A percentile compares a stretch with the other conserved stretches of the same genome.
These are phyloP conservation scores for Colletotrichum noveboracense DNA, from an alignment of 2,329 filamentous ascomycete species.

Conservation along the genomic window DNA sequence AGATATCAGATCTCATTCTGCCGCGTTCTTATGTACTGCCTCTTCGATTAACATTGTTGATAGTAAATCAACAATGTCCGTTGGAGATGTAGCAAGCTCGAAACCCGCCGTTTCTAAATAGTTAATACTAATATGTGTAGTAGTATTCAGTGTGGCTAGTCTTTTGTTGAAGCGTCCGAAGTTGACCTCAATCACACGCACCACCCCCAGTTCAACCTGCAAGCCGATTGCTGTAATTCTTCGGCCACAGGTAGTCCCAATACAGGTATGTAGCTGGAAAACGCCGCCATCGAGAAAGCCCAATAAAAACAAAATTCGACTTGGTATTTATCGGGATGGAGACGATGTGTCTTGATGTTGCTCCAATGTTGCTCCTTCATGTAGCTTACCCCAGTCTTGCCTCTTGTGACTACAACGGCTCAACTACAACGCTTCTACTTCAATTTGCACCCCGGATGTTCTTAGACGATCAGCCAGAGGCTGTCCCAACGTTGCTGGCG, in stretches of 20 bases:
- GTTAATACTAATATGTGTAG: no score
- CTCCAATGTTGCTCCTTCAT: not conserved
- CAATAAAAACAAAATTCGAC: not conserved
- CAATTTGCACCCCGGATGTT: not conserved
- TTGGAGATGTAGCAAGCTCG: no score
- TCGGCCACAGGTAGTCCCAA: not conserved
- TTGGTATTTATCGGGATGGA: not conserved
- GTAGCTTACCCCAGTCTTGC: not conserved
- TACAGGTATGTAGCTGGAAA: not conserved
- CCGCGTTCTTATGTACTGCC: not conserved
- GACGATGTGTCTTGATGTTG: not conserved
- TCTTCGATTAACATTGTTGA: no score
- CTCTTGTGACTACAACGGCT: not conserved
- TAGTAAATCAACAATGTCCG: no score
- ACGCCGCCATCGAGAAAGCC: not conserved
- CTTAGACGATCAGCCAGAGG: not conserved
- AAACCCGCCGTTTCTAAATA: no score
- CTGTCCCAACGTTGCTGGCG: not conserved
- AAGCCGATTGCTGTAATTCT: not conserved
- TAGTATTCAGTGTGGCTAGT: no score
- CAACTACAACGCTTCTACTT: not conserved
- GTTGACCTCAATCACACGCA: no score
- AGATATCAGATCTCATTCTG: not conserved
- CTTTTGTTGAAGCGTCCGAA: no score
- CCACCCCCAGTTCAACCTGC: not conserved